These are phyloP conservation scores for Spergularia bocconei DNA, from an alignment of 148 eudicot species.

Conservation along the genomic window DNA sequence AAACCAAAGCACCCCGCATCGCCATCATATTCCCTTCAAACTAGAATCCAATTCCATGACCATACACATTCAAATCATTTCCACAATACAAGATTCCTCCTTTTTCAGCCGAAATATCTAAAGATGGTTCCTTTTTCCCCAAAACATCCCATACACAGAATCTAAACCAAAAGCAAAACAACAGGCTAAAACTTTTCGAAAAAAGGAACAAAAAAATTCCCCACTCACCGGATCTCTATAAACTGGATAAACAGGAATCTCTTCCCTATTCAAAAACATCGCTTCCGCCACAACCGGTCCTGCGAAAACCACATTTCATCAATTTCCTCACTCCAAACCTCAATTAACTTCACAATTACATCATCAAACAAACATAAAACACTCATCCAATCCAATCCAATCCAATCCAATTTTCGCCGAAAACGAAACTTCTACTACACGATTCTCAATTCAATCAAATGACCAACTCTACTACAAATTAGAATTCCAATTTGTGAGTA, in stretches of 20 bases:
- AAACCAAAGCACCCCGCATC: neutral
- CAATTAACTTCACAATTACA: neutral
- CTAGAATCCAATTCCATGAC: neutral
- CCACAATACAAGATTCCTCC: conserved; percentile 7
- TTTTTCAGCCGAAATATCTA: neutral
- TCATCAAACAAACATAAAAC: too few species aligned
- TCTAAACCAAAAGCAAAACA: neutral
- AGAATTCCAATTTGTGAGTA: neutral
- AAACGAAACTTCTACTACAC: too few species aligned
- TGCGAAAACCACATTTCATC: conserved; percentile 23
- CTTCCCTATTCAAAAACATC: conserved; percentile 93
- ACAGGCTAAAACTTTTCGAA: neutral
- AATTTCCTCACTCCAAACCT: conserved; percentile 3
- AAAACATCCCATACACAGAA: neutral
- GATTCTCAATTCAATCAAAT: too few species aligned
- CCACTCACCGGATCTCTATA: conserved; percentile 91
- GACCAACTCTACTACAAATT: neutral
- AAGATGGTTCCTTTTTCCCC: neutral
- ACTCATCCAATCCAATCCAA: too few species aligned
- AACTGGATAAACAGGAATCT: conserved; percentile 77
- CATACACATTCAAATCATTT: neutral
- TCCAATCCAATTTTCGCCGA: too few species aligned
- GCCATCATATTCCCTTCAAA: neutral
- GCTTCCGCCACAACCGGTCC: conserved; percentile 99
- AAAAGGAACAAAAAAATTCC: neutral